Evolutionary conservation across 257 asterid species (phyloP).

Genomic region (Datura wrightii): DNA sequence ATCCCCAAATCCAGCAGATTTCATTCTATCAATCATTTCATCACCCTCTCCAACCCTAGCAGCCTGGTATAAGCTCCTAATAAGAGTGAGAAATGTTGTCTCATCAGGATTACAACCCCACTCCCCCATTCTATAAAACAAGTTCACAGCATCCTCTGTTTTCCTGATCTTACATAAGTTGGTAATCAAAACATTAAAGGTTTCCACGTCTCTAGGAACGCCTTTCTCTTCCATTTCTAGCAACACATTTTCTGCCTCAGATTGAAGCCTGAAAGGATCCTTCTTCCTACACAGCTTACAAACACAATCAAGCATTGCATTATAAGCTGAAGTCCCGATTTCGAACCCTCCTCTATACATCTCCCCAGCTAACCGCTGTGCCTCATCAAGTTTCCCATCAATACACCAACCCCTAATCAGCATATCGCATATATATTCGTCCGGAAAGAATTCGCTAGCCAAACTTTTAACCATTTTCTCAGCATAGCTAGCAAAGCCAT

Average conservation of each 20-base stretch:
- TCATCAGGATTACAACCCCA: conserved; percentile 85
- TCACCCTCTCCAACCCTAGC: conserved; percentile 90
- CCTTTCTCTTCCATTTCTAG: conserved; percentile 83
- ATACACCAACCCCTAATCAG: conserved; percentile 86
- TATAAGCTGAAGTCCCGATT: conserved; percentile 64
- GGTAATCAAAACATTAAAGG: conserved; percentile 77
- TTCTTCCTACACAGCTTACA: conserved; percentile 84
- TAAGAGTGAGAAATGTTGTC: conserved; percentile 65
- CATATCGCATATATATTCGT: conserved; percentile 73
- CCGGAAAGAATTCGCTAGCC: conserved; percentile 89
- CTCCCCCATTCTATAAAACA: conserved; percentile 69
- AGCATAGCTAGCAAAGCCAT: conserved; percentile 80
- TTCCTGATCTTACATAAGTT: conserved; percentile 84
- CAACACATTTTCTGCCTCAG: conserved; percentile 65
- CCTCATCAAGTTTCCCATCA: conserved; percentile 84
- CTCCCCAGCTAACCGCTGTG: conserved; percentile 70
- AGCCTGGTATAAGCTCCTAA: conserved; percentile 88
- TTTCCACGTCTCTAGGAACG: conserved; percentile 81
- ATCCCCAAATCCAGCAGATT: conserved; percentile 77
- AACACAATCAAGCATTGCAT: conserved; percentile 81
- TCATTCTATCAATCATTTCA: conserved; percentile 95
- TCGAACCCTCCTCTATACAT: conserved; percentile 90
- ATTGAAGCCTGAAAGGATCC: conserved; percentile 73
- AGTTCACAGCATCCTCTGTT: conserved; percentile 67
- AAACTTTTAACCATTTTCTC: conserved; percentile 87